A percentile compares a stretch with the other conserved stretches of the same genome.
These are phyloP conservation scores for Colletotrichum lini DNA, from an alignment of 2,329 filamentous ascomycete genomes.

Conservation along the genomic window DNA sequence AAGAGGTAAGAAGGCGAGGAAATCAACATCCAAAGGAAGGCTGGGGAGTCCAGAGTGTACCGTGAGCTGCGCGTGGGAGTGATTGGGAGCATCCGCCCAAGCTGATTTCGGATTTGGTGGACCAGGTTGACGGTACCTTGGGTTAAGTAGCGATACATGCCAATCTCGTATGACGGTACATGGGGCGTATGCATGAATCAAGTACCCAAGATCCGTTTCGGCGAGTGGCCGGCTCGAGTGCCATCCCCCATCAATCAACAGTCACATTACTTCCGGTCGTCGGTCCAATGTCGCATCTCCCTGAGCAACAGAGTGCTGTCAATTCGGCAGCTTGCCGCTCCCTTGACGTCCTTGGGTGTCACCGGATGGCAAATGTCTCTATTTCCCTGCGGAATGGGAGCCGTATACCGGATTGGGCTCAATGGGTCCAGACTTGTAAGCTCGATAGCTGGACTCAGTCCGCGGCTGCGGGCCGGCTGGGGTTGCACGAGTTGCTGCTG, in stretches of 20 bases:
- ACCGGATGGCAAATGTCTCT: conserved; percentile 3
- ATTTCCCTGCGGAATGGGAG: conserved; percentile 15
- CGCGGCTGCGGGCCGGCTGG: conserved; percentile 11
- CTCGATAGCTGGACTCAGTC: conserved; percentile 6
- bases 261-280: conserved; percentile 28
- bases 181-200: conserved; percentile 47
- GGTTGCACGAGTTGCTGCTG: conserved; percentile 15
- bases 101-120: conserved; percentile 35
- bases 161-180: conserved; percentile 48
- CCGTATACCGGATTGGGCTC: background rate
- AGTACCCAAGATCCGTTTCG: conserved; percentile 46
- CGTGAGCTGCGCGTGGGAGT: conserved; percentile 26
- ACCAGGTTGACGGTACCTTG: conserved; percentile 42
- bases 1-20: background rate
- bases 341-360: conserved; percentile 2
- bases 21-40: conserved; percentile 9
- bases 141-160: conserved; percentile 48
- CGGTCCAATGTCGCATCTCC: conserved; percentile 38
- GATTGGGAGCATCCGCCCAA: conserved; percentile 36
- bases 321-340: conserved; percentile 8
- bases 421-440: background rate
- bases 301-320: conserved; percentile 19
- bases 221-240: conserved; percentile 3
- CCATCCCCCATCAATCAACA: conserved; percentile 27
- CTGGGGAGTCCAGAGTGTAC: conserved; percentile 29